A percentile compares a stretch with the other conserved stretches of the same genome.
Conservation (phyloP, 345 rosid species). For the Eucalyptus coolabah region DNA sequence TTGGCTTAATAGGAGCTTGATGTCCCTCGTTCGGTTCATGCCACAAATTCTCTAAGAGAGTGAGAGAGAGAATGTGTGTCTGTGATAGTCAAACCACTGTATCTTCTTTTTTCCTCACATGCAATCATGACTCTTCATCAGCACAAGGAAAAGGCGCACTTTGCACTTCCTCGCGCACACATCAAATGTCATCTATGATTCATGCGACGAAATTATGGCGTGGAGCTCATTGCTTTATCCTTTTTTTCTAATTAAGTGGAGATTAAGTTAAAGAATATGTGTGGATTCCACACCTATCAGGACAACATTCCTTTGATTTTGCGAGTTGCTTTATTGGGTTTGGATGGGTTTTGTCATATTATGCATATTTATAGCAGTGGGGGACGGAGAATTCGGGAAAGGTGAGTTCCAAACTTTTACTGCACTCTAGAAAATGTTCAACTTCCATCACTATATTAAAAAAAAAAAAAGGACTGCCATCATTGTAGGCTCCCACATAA, state of each 20-base stretch:
- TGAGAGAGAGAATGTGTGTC: neutral
- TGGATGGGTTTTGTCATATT: neutral
- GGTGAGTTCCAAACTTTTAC: neutral
- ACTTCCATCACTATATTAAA: neutral
- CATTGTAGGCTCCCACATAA: neutral
- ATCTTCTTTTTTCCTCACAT: neutral
- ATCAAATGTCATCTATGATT: neutral
- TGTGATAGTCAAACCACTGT: constrained; percentile 17
- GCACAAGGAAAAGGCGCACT: neutral
- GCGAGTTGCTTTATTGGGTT: neutral
- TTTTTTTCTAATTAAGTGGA: neutral
- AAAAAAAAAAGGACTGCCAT: neutral
- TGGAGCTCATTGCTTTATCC: neutral
- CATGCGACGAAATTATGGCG: neutral
- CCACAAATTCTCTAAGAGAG: neutral
- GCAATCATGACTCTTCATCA: constrained; percentile 8
- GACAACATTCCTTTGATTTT: neutral
- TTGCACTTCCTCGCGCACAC: neutral
- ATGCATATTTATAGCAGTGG: neutral
- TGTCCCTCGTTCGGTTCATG: neutral
- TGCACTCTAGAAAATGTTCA: neutral
- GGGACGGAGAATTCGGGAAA: neutral
- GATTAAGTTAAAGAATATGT: neutral
- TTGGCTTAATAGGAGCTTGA: neutral
- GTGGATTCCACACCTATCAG: neutral